A percentile compares a stretch with the other conserved stretches of the same genome.
Evolutionary conservation across 306 rosid genomes (phyloP).

Genomic region (Dryas drummondii): DNA sequence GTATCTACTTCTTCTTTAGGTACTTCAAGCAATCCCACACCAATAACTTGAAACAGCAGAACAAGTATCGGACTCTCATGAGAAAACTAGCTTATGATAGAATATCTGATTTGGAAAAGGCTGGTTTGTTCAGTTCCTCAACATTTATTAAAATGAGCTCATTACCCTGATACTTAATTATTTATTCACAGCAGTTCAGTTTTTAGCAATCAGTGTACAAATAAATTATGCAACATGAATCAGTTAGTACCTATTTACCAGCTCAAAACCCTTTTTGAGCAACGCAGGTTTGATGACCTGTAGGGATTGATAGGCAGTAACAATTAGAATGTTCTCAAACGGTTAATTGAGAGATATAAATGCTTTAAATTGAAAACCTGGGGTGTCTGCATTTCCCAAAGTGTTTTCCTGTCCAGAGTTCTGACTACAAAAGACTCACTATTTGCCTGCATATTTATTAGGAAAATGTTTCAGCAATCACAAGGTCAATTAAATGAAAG

Average conservation of each 20-base stretch:
- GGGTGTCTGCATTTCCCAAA: slow-evolving; percentile 99
- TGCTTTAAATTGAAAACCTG: slow-evolving; percentile 54
- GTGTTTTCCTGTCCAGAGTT: slow-evolving; percentile 82
- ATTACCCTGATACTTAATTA: not conserved
- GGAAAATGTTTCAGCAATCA: slow-evolving; percentile 17
- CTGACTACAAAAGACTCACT: slow-evolving; percentile 65
- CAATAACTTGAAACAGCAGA: not conserved
- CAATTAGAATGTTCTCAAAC: not conserved
- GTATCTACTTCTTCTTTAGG: not conserved
- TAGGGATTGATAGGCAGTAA: slow-evolving; percentile 19
- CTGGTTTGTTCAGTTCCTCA: not conserved
- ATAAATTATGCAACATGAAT: not conserved
- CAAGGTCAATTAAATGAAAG: slow-evolving; percentile 17
- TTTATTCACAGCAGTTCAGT: not conserved
- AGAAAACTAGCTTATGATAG: not conserved
- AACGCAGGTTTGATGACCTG: slow-evolving; percentile 83
- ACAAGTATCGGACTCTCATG: slow-evolving; percentile 3
- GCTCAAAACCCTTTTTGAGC: slow-evolving; percentile 88
- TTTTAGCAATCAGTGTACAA: not conserved
- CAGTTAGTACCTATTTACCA: slow-evolving; percentile 67
- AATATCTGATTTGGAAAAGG: no score
- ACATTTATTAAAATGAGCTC: not conserved
- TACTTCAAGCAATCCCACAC: not conserved
- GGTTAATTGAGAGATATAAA: slow-evolving; percentile 1
- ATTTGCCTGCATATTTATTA: slow-evolving; percentile 66